These are phyloP conservation scores for Zymoseptoria pseudotritici DNA, from an alignment of 2,329 filamentous ascomycete genomes.

Conservation along the genomic window DNA sequence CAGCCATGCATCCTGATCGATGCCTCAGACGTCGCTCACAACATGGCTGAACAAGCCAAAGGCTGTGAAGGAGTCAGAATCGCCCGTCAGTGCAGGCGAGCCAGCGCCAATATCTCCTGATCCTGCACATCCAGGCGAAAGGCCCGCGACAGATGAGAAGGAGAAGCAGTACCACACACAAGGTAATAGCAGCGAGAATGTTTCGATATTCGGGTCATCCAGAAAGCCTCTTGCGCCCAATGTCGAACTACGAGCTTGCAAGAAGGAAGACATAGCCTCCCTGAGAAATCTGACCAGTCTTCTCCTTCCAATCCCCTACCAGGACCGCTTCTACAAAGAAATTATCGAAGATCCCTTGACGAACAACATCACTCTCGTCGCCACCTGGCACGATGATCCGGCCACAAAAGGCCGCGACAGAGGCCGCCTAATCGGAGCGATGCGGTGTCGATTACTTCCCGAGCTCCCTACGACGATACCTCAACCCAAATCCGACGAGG, in stretches of 20 bases:
- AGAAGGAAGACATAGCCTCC: constrained; percentile 46
- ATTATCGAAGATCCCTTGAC: constrained; percentile 49
- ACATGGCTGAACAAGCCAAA: constrained; percentile 43
- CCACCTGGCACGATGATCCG: constrained; percentile 48
- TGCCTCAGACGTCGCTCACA: constrained; percentile 41
- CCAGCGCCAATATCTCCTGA: constrained; percentile 2
- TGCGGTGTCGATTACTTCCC: constrained; percentile 40
- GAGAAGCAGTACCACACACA: background rate
- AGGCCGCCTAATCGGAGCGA: constrained; percentile 39
- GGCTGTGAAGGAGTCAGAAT: constrained; percentile 23
- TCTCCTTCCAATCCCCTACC: constrained; percentile 55
- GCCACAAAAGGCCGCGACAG: constrained; percentile 12
- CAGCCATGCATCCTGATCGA: constrained; percentile 14
- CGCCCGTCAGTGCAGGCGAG: background rate
- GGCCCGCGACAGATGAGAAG: background rate
- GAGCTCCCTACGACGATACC: constrained; percentile 6
- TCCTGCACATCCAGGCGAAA: background rate
- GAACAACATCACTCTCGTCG: constrained; percentile 51
- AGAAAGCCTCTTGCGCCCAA: constrained; percentile 36
- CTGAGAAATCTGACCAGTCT: constrained; percentile 52
- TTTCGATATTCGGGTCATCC: background rate
- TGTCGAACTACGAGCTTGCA: constrained; percentile 47
- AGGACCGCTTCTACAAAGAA: constrained; percentile 53
- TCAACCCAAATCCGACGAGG: constrained; percentile 7
- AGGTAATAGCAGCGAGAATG: background rate